phyloP scores from a whole-genome alignment of 2,329 filamentous ascomycete genomes.

The Epichloe bromicola region DNA sequence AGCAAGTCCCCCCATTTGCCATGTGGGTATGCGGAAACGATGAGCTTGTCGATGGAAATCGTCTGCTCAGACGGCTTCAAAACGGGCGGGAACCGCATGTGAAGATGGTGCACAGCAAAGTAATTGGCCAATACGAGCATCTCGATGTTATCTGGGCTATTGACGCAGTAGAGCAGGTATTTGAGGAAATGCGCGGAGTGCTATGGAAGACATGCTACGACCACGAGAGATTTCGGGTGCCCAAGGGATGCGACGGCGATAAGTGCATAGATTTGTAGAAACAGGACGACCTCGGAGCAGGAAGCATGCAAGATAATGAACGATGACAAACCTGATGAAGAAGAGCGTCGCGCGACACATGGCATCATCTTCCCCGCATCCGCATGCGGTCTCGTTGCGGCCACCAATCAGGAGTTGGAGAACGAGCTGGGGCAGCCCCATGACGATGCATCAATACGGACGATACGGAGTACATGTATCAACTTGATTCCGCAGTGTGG shows the following conservation, averaged over 20 bases:
- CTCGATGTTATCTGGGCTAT: conserved; percentile 93
- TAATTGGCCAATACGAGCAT: conserved; percentile 84
- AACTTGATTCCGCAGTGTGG: background rate
- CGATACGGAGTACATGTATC: too few relatives aligned
- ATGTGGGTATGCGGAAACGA: conserved; percentile 80
- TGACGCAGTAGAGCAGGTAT: conserved; percentile 73
- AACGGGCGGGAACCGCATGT: conserved; percentile 71
- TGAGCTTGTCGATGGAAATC: conserved; percentile 68
- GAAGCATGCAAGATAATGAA: too few relatives aligned
- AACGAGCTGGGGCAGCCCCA: background rate
- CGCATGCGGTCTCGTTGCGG: background rate
- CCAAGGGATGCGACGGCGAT: conserved; percentile 44
- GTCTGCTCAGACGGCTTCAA: conserved; percentile 61
- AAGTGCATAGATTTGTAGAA: background rate
- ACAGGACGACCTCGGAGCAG: background rate
- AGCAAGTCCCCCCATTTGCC: conserved; percentile 65
- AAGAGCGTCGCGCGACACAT: background rate
- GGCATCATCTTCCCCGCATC: background rate
- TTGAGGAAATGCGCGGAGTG: conserved; percentile 65
- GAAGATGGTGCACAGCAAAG: conserved; percentile 63
- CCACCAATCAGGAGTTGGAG: background rate
- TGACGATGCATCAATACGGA: too few relatives aligned
- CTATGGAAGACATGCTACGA: conserved; percentile 64
- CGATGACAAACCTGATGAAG: too few relatives aligned
- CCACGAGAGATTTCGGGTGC: conserved; percentile 46